Conservation (phyloP, 805 yeast genomes). For the Debaryomyces castellii region DNA sequence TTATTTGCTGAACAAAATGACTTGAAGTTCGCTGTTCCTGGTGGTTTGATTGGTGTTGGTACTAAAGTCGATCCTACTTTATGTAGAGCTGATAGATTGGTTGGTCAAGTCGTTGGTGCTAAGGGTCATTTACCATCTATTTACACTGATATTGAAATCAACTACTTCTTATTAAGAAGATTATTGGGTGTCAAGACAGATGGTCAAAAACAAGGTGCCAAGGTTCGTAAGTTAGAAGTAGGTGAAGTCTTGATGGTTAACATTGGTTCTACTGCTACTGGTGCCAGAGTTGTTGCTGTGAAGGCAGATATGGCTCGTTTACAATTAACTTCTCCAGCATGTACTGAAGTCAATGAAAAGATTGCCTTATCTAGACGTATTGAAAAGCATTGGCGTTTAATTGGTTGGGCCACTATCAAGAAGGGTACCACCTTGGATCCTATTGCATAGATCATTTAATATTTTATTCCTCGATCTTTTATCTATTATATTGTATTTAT, state of each 20-base stretch:
- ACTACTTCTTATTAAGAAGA: slow-evolving; percentile 94
- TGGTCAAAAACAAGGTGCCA: slow-evolving; percentile 90
- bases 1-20: slow-evolving; percentile 97
- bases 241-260: slow-evolving; percentile 98
- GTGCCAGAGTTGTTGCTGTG: slow-evolving; percentile 97
- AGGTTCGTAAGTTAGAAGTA: slow-evolving; percentile 89
- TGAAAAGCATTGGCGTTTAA: slow-evolving; percentile 99
- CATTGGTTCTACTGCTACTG: slow-evolving; percentile 98
- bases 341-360: slow-evolving; percentile 98
- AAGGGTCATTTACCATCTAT: slow-evolving; percentile 94
- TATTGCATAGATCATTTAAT: slow-evolving; percentile 37
- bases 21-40: slow-evolving; percentile 98
- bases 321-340: slow-evolving; percentile 95
- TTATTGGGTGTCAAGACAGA: slow-evolving; percentile 97
- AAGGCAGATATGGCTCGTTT: slow-evolving; percentile 99
- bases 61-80: slow-evolving; percentile 98
- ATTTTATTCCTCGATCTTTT: slow-evolving; percentile 3
- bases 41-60: slow-evolving; percentile 99
- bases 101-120: slow-evolving; percentile 98
- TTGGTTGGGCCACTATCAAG: slow-evolving; percentile 99
- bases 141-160: slow-evolving; percentile 95
- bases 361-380: slow-evolving; percentile 98
- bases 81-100: slow-evolving; percentile 98
- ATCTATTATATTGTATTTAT: slow-evolving; percentile 4
- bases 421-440: slow-evolving; percentile 91